phyloP scores from a whole-genome alignment of 2,329 filamentous ascomycete genomes.

The Pseudocercospora musae region DNA sequence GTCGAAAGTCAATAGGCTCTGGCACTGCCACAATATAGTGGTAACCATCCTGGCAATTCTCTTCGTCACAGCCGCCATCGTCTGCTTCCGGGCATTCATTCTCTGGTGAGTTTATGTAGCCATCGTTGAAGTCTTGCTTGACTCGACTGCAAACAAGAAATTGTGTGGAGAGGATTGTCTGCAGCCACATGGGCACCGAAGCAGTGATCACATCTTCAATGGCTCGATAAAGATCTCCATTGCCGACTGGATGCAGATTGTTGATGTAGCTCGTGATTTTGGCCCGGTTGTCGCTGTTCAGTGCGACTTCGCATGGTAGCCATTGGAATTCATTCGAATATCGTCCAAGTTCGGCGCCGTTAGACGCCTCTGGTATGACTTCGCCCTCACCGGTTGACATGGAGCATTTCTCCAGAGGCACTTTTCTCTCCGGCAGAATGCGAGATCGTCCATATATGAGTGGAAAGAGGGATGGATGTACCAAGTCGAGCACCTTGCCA shows the following conservation, averaged over 20 bases:
- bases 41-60: neutral
- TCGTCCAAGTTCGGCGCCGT: neutral
- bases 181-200: constrained; percentile 28
- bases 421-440: constrained; percentile 35
- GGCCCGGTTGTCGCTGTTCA: constrained; percentile 9
- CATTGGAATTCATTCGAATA: constrained; percentile 23
- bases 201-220: constrained; percentile 26
- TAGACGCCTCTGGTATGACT: constrained; percentile 6
- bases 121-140: neutral
- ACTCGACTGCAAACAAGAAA: neutral
- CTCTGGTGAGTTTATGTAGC: neutral
- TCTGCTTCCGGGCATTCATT: neutral
- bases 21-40: neutral
- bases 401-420: constrained; percentile 32
- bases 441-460: constrained; percentile 52
- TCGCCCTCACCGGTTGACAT: constrained; percentile 32
- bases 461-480: constrained; percentile 63
- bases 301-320: constrained; percentile 25
- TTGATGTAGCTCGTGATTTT: constrained; percentile 30
- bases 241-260: constrained; percentile 24
- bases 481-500: constrained; percentile 57
- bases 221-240: constrained; percentile 21
- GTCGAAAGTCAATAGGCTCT: neutral
- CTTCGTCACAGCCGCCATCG: neutral
- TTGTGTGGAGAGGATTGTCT: constrained; percentile 4